Percentiles rank a stretch among this genome's conserved stretches.
phyloP scores from a whole-genome alignment of 2,329 filamentous ascomycete genomes.

The Epichloe uncinata region DNA sequence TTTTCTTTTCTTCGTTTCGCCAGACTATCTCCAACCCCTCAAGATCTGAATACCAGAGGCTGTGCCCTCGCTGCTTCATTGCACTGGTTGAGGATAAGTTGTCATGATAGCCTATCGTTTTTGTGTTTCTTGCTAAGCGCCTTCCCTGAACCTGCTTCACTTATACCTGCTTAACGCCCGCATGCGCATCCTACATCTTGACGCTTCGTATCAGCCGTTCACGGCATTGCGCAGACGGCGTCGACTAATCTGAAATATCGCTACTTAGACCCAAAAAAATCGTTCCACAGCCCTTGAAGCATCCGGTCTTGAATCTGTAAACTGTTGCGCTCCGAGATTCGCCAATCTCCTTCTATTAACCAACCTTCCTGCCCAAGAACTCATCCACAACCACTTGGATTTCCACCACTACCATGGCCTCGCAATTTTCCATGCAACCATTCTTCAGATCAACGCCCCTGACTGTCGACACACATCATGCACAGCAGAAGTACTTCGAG shows the following conservation, averaged over 20 bases:
- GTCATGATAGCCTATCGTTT: no score
- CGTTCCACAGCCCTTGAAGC: neutral
- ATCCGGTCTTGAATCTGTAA: neutral
- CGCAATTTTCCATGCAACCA: constrained; percentile 35
- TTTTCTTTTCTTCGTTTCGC: no score
- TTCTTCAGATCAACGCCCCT: constrained; percentile 37
- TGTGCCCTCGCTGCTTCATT: neutral
- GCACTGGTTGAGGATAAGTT: no score
- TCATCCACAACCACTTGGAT: neutral
- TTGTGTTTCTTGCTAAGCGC: no score
- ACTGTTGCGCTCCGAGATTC: neutral
- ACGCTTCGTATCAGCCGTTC: neutral
- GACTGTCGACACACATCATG: constrained; percentile 39
- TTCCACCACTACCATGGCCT: constrained; percentile 30
- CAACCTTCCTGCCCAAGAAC: neutral
- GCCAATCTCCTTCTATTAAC: neutral
- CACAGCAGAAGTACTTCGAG: constrained; percentile 41
- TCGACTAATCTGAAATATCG: neutral
- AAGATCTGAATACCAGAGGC: neutral
- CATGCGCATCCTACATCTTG: neutral
- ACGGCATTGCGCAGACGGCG: neutral
- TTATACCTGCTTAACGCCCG: neutral
- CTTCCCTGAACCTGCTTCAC: neutral
- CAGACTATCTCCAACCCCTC: neutral
- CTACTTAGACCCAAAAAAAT: neutral